Evolutionary conservation across 768 basidiomycete species (phyloP).

Genomic region (Sutorius australiensis): DNA sequence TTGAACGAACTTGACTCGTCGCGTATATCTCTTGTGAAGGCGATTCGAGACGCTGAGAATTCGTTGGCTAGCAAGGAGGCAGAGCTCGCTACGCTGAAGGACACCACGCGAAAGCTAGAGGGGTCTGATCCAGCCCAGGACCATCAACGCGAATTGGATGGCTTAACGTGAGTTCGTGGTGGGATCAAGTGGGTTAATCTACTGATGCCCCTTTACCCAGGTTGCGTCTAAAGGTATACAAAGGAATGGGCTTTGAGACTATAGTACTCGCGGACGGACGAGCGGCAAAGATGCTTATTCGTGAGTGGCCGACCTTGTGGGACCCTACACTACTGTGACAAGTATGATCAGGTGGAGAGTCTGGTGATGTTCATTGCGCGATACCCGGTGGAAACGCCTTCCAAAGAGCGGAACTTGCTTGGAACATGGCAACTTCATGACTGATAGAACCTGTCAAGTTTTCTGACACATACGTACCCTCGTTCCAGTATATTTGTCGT

Average conservation of each 20-base stretch:
- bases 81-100: slow-evolving; percentile 65
- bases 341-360: slow-evolving; percentile 39
- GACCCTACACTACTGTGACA: neutral
- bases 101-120: slow-evolving; percentile 57
- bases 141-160: slow-evolving; percentile 66
- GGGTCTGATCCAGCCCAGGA: slow-evolving; percentile 69
- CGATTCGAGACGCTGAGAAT: slow-evolving; percentile 70
- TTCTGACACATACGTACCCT: too few relatives aligned
- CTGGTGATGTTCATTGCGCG: slow-evolving; percentile 39
- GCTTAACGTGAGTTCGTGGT: slow-evolving; percentile 51
- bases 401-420: slow-evolving; percentile 28
- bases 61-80: slow-evolving; percentile 63
- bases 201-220: slow-evolving; percentile 34
- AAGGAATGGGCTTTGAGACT: slow-evolving; percentile 69
- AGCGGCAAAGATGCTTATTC: slow-evolving; percentile 60
- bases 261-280: slow-evolving; percentile 50
- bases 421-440: slow-evolving; percentile 36
- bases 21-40: slow-evolving; percentile 64
- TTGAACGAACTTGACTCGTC: slow-evolving; percentile 61
- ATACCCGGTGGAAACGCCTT: slow-evolving; percentile 26
- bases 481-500: neutral
- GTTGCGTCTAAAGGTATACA: slow-evolving; percentile 64
- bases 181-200: neutral
- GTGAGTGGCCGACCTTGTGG: slow-evolving; percentile 40
- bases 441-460: neutral